Base-by-base conservation (phyloP, 495 filamentous ascomycete species). In the Pseudomonodictys pantanalensis region DNA sequence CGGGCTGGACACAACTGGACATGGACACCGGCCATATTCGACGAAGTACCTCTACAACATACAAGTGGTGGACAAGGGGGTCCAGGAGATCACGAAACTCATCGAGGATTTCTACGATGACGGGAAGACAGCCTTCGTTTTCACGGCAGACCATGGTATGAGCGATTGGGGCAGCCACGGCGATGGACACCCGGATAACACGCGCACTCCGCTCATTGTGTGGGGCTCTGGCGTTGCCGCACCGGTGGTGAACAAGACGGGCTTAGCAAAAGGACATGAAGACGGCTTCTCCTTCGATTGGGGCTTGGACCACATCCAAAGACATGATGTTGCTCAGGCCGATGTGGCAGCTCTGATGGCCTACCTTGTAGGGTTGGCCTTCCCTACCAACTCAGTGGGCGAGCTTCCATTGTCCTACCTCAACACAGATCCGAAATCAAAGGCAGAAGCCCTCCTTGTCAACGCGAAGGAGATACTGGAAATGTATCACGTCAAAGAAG, bases 111-210 rank as follows among this genome's bases (percentile, higher is more conserved):
- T 97, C 70, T 99, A 96, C 67, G 78, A 72, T n/a, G 95, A 99
- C 69, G 87, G 80, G 11, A 86, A 93, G 74, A 97, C 95, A 0
- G 90, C 95, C 1, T 99, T 89, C 68, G 83, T 99, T 12, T 99
- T 99, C 71, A 99, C 95, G 9, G 93, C 93, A 1, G 93, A 99
- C 65, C 93, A 99, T 75, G 93, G 93, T 10, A 99, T 99, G 92
- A 96, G 89, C 68, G 95, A 99, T 74, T 95, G 88, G 87, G 93
- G 93, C 11, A 96, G 90, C 60, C 93, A 99, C 68, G 93, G 93
- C 41, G 93, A 99, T 70, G 93, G 93, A 20, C 93, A 99, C 74
- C 93, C 93, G 1, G 90, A 99, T 69, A 99, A 99, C 64, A 99
- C 93, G 1, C 80, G 93, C 26, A 99, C 93, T 22, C 93, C 93